Evolutionary conservation across 2,329 filamentous ascomycete genomes (phyloP).

Genomic region (Trichophyton benhamiae): DNA sequence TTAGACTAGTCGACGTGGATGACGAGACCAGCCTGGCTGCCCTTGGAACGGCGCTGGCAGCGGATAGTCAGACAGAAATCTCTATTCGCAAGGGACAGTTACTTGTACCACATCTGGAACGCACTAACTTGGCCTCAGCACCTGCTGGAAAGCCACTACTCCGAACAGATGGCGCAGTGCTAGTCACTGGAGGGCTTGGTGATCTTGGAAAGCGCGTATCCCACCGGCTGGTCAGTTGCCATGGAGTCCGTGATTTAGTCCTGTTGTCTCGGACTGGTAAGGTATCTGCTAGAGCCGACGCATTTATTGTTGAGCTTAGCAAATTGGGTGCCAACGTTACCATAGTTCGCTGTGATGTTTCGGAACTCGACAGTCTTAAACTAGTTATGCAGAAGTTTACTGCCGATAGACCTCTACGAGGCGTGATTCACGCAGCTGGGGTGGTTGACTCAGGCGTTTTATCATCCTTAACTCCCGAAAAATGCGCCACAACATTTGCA

Average conservation of each 20-base stretch:
- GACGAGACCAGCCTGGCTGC: neutral
- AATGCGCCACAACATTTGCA: conserved; percentile 13
- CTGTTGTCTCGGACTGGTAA: conserved; percentile 20
- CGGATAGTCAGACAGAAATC: neutral
- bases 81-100: neutral
- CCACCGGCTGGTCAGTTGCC: conserved; percentile 5
- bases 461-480: neutral
- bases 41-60: neutral
- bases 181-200: conserved; percentile 6
- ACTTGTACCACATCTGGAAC: neutral
- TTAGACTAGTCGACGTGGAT: conserved; percentile 6
- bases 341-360: conserved; percentile 12
- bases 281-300: conserved; percentile 6
- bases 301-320: neutral
- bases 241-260: conserved; percentile 21
- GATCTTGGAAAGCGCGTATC: conserved; percentile 7
- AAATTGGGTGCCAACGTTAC: conserved; percentile 12
- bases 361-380: conserved; percentile 5
- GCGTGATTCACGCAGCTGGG: conserved; percentile 12
- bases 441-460: neutral
- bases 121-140: neutral
- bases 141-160: neutral
- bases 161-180: neutral
- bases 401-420: neutral
- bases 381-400: conserved; percentile 5